Evolutionary conservation across 2,329 filamentous ascomycete genomes (phyloP).

Genomic region (Exophiala calicioides): DNA sequence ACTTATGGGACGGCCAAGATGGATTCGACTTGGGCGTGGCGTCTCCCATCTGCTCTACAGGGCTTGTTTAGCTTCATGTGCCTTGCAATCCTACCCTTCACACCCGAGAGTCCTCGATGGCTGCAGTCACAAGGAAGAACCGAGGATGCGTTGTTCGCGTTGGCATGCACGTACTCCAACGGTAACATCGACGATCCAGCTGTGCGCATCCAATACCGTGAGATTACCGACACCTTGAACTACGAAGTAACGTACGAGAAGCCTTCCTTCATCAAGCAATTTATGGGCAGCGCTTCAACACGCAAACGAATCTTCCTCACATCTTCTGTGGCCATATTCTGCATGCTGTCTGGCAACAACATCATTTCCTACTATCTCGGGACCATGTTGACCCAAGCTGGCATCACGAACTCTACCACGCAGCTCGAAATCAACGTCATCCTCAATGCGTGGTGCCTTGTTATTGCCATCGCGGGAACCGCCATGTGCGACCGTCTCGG

Average conservation of each 20-base stretch:
- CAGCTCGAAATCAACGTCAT: conserved; percentile 55
- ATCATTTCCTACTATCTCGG: conserved; percentile 43
- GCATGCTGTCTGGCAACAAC: conserved; percentile 25
- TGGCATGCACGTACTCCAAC: conserved; percentile 16
- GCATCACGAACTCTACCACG: conserved; percentile 45
- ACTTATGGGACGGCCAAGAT: conserved; percentile 43
- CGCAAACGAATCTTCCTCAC: conserved; percentile 19
- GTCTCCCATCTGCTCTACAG: conserved; percentile 48
- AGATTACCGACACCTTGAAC: conserved; percentile 22
- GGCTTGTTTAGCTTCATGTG: conserved; percentile 42
- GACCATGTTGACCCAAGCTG: conserved; percentile 47
- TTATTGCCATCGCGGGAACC: conserved; percentile 46
- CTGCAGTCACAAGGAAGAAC: conserved; percentile 29
- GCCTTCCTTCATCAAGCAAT: conserved; percentile 9
- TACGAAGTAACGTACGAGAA: conserved; percentile 16
- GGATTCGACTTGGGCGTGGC: conserved; percentile 51
- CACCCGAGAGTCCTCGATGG: conserved; percentile 49
- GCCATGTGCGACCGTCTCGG: conserved; percentile 46
- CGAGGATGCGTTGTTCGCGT: conserved; percentile 25
- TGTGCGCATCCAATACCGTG: conserved; percentile 13
- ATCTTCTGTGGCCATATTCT: conserved; percentile 17
- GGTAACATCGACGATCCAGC: conserved; percentile 17
- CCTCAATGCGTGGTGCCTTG: conserved; percentile 53
- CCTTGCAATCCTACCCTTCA: conserved; percentile 47
- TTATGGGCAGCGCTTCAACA: conserved; percentile 9